Evolutionary conservation across 2,329 filamentous ascomycete genomes (phyloP).

Genomic region (Rhynchosporium secalis): DNA sequence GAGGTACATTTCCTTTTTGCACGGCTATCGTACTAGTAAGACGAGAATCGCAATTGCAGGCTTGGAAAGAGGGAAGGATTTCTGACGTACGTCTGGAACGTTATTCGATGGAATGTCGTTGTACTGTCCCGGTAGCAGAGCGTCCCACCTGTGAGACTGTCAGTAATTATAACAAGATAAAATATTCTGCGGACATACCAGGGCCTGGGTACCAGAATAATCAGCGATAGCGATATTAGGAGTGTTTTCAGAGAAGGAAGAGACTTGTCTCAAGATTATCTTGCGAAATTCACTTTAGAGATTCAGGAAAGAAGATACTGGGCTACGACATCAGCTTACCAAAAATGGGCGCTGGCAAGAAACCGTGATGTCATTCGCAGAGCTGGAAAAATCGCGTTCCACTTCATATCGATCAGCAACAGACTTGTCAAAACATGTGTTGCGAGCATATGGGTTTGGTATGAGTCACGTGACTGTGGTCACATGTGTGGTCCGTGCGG

Average conservation of each 20-base stretch:
- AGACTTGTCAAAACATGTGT: neutral
- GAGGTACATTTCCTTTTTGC: neutral
- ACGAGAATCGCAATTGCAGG: neutral
- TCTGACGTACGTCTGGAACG: neutral
- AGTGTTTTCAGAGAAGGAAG: too few relatives aligned
- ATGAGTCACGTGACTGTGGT: too few relatives aligned
- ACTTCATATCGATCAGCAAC: neutral
- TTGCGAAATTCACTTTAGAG: too few relatives aligned
- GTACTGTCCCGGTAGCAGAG: neutral
- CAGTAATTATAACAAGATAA: neutral
- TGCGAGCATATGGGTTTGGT: too few relatives aligned
- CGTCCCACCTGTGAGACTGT: conserved; percentile 14
- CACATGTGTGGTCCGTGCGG: too few relatives aligned
- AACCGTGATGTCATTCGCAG: conserved; percentile 17
- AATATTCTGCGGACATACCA: conserved; percentile 6
- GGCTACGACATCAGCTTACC: neutral
- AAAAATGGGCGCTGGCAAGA: conserved; percentile 14
- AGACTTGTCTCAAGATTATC: too few relatives aligned
- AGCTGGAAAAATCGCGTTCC: conserved; percentile 12
- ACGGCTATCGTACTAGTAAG: neutral
- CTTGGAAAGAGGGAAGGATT: neutral
- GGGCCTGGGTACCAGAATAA: neutral
- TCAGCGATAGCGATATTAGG: too few relatives aligned
- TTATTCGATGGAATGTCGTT: neutral
- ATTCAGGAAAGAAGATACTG: too few relatives aligned